Evolutionary conservation across 164 flowering plant genomes (phyloP).

Genomic region (Annona squamosa): DNA sequence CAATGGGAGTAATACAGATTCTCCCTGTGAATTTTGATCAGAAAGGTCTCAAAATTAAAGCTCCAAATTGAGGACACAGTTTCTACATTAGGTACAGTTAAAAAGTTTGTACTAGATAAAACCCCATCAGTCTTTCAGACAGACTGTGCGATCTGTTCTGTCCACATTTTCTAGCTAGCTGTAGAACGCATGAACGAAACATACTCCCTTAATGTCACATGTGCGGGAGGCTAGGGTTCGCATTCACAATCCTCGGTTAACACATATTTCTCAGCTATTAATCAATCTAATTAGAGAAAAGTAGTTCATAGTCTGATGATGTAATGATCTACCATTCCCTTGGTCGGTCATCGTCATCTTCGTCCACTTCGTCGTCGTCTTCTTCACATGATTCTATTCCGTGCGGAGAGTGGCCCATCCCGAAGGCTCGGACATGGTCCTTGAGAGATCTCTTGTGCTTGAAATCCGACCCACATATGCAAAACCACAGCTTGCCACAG

Average conservation of each 20-base stretch:
- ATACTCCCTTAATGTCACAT: too few relatives aligned
- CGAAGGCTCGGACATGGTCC: slow-evolving; percentile 63
- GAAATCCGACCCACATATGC: slow-evolving; percentile 69
- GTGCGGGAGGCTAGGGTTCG: too few relatives aligned
- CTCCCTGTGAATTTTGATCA: too few relatives aligned
- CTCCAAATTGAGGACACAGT: too few relatives aligned
- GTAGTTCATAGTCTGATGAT: background rate
- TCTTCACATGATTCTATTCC: slow-evolving; percentile 20
- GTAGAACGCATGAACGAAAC: too few relatives aligned
- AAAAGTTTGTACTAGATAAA: too few relatives aligned
- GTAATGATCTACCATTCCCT: background rate
- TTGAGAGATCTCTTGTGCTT: slow-evolving; percentile 75
- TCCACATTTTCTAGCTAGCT: too few relatives aligned
- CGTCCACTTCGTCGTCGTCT: slow-evolving; percentile 18
- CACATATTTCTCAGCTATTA: background rate
- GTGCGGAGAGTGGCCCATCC: slow-evolving; percentile 51
- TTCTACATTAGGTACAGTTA: too few relatives aligned
- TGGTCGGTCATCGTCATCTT: background rate
- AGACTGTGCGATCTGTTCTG: too few relatives aligned
- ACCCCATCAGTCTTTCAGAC: too few relatives aligned
- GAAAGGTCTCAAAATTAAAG: too few relatives aligned
- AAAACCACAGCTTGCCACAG: slow-evolving; percentile 70
- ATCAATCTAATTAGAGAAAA: background rate
- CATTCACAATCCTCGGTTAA: background rate
- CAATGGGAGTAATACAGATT: too few relatives aligned